Evolutionary conservation across 257 asterid genomes (phyloP), one percentile per base, ranked within the genome.

Genomic region (Marsdenia floribunda): DNA sequence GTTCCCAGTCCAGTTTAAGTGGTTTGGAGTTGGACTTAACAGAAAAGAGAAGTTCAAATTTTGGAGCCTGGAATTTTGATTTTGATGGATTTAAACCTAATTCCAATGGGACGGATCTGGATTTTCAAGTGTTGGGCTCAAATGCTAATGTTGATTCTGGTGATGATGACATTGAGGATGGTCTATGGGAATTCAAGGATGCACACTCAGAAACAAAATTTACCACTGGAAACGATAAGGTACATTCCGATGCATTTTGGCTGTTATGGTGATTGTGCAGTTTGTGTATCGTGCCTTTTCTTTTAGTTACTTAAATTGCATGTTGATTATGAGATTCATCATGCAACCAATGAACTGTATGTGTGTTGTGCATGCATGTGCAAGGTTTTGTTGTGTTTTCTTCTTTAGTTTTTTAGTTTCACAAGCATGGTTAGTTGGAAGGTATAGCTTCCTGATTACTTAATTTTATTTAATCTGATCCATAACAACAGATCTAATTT

Each of bases 181-280:
- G 83, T 52, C 90, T 87, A 57, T 91, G 97, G 96, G 93, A 89
- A 65, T 89, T 89, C 85, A 81, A 89, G 89, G 92, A 83, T 66
- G 96, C 96, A 69, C 46, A 55, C 75, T 78, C 89, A 54, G 90
- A 82, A 44, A 47, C 73, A 22, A 60, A 67, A 73, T 68, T 71
- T 68, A 83, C 55, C 65, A 76, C 78, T 73, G 77, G 63, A 69
- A 74, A 80, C 37, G 80, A 73, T 76, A 76, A 80, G 89, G 97
- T 90, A 81, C 77, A 33, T 13, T 37, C 63, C 54, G 74, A 71
- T n/a, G 37, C 33, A 24, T 60, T 7, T 44, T 59, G 37, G 70
- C 52, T 66, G 70, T 22, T 58, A 54, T 70, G 50, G 4, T 65
- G 50, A 29, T 37, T 29, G 29, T 73, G 71, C 38, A 29, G 58